A percentile compares a stretch with the other conserved stretches of the same genome.
phyloP scores from a whole-genome alignment of 78 protist species.

The Guillardia theta region DNA sequence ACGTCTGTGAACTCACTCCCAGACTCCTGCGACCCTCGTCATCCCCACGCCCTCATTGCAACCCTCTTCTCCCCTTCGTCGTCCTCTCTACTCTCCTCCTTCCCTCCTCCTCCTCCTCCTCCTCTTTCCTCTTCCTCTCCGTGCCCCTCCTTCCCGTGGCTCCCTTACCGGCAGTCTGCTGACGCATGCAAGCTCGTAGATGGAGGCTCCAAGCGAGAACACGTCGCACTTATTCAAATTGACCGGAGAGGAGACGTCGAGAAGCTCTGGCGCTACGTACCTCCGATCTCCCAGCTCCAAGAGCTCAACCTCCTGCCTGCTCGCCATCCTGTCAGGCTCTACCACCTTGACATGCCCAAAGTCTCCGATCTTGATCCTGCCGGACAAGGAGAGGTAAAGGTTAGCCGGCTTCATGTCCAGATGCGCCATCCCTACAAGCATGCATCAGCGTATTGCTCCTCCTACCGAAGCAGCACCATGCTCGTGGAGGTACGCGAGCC shows the following conservation, averaged over 20 bases:
- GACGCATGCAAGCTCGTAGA: background rate
- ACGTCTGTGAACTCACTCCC: too few species aligned
- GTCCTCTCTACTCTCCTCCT: too few species aligned
- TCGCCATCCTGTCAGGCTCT: background rate
- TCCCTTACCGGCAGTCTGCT: too few species aligned
- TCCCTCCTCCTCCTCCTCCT: too few species aligned
- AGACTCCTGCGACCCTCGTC: too few species aligned
- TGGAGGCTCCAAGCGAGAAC: background rate
- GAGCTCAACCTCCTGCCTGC: background rate
- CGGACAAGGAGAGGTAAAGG: background rate
- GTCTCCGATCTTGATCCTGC: background rate
- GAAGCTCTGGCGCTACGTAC: background rate
- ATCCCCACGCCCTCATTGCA: too few species aligned
- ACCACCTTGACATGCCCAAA: background rate
- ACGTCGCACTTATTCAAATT: background rate
- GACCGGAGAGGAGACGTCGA: background rate
- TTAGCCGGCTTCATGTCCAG: background rate
- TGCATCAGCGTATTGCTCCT: too few species aligned
- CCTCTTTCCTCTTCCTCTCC: too few species aligned
- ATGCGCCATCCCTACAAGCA: background rate
- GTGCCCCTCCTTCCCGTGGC: too few species aligned
- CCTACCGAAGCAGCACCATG: too few species aligned
- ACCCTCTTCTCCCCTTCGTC: too few species aligned
- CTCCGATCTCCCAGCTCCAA: background rate
- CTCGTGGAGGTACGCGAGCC: background rate